These are phyloP conservation scores for Malus fusca DNA, from an alignment of 306 rosid species.

Conservation along the genomic window DNA sequence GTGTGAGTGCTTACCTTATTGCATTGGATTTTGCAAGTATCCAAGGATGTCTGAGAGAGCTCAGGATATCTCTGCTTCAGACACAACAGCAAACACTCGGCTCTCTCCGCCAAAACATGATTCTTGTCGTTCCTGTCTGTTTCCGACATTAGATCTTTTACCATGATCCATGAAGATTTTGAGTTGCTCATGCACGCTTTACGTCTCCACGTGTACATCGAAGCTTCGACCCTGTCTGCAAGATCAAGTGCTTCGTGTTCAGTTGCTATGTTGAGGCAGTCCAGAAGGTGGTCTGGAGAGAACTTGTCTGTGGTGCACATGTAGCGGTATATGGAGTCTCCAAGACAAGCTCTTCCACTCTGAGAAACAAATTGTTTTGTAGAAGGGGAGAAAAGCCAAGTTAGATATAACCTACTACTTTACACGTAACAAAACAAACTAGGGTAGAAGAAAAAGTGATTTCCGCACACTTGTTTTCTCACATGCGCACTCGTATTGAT, in stretches of 20 bases:
- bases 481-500: not conserved
- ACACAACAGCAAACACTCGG: constrained; percentile 58
- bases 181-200: constrained; percentile 81
- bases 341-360: constrained; percentile 82
- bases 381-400: not conserved
- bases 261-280: constrained; percentile 54
- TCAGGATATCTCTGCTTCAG: constrained; percentile 91
- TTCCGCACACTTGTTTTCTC: not conserved
- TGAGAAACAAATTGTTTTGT: constrained; percentile 15
- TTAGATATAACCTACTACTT: not conserved
- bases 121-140: constrained; percentile 59
- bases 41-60: constrained; percentile 87
- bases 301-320: constrained; percentile 59
- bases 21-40: constrained; percentile 85
- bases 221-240: constrained; percentile 76
- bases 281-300: constrained; percentile 58
- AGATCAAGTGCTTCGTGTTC: constrained; percentile 94
- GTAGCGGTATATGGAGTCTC: constrained; percentile 67
- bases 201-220: constrained; percentile 96
- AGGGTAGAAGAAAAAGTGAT: not conserved
- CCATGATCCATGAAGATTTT: constrained; percentile 81
- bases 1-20: constrained; percentile 41
- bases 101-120: constrained; percentile 71
- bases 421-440: not conserved
- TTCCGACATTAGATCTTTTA: constrained; percentile 73